phyloP scores from a whole-genome alignment of 192 early-diverging fungal species.

The Mortierella antarctica region DNA sequence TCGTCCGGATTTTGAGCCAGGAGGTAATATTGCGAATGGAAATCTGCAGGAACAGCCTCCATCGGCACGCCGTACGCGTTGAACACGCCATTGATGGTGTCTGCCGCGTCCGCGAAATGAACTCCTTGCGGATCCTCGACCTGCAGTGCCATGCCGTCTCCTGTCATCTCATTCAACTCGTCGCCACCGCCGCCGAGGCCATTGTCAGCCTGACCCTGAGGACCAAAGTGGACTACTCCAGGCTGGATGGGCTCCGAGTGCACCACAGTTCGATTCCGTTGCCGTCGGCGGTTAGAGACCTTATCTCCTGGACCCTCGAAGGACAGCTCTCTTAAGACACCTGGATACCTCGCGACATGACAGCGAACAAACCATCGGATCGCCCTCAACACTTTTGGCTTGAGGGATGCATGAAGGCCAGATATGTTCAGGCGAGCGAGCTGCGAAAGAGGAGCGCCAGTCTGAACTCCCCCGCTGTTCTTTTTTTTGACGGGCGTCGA shows the following conservation, averaged over 20 bases:
- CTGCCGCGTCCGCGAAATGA: too few relatives aligned
- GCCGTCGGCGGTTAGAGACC: slow-evolving; percentile 10
- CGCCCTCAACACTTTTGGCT: slow-evolving; percentile 6
- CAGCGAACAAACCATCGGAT: slow-evolving; percentile 22
- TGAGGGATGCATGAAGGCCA: slow-evolving; percentile 24
- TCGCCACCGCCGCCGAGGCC: slow-evolving; percentile 8
- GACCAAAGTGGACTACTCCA: slow-evolving; percentile 16
- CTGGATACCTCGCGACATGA: slow-evolving; percentile 17
- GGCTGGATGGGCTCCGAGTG: slow-evolving; percentile 5
- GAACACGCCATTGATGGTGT: neutral
- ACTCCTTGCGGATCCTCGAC: neutral
- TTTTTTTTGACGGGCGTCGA: neutral
- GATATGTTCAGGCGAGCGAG: slow-evolving; percentile 13
- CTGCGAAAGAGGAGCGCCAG: slow-evolving; percentile 25
- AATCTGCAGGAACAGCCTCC: slow-evolving; percentile 8
- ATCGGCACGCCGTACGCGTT: neutral
- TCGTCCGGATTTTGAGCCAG: slow-evolving; percentile 15
- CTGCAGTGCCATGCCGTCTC: neutral
- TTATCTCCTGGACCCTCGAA: slow-evolving; percentile 31
- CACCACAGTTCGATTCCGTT: slow-evolving; percentile 14
- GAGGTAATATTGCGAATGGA: slow-evolving; percentile 19
- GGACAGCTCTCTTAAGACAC: neutral
- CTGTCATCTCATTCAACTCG: slow-evolving; percentile 1
- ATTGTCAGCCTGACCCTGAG: neutral
- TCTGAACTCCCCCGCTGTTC: slow-evolving; percentile 15